Evolutionary conservation across 805 yeast species (phyloP).

Genomic region (Metschnikowia lunata): DNA sequence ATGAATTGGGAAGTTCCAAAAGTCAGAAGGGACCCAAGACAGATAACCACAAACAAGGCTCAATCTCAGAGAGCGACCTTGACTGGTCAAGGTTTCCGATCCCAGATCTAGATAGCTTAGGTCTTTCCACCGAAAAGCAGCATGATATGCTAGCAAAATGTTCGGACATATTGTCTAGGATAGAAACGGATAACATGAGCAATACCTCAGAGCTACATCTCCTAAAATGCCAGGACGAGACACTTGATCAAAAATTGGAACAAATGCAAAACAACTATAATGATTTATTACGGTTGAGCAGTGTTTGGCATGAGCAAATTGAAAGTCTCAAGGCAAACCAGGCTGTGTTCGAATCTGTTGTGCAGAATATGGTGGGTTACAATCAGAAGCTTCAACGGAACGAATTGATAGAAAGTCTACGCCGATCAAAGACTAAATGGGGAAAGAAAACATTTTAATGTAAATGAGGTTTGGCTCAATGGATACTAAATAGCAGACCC

Average conservation of each 20-base stretch:
- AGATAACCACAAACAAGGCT: slow-evolving; percentile 16
- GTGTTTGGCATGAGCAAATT: slow-evolving; percentile 51
- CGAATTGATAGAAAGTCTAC: slow-evolving; percentile 33
- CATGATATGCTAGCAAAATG: slow-evolving; percentile 24
- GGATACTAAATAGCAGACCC: slow-evolving; percentile 11
- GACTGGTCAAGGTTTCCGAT: slow-evolving; percentile 33
- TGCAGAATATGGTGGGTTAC: slow-evolving; percentile 86
- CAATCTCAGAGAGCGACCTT: slow-evolving; percentile 28
- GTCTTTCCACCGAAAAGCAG: slow-evolving; percentile 27
- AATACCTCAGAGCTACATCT: slow-evolving; percentile 28
- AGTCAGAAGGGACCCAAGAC: not conserved
- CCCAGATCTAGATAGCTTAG: slow-evolving; percentile 33
- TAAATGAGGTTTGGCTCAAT: not conserved
- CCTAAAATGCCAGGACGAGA: slow-evolving; percentile 17
- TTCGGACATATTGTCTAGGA: slow-evolving; percentile 21
- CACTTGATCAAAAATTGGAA: slow-evolving; percentile 34
- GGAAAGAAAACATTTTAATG: slow-evolving; percentile 13
- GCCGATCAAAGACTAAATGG: slow-evolving; percentile 23
- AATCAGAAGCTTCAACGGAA: slow-evolving; percentile 72
- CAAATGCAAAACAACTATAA: slow-evolving; percentile 26
- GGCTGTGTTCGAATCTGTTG: slow-evolving; percentile 76
- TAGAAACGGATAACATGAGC: slow-evolving; percentile 33
- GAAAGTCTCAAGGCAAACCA: slow-evolving; percentile 57
- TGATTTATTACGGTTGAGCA: slow-evolving; percentile 25
- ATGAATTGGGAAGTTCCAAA: slow-evolving; percentile 35